phyloP scores from a whole-genome alignment of 192 early-diverging fungal species.

The Endogone sp. region DNA sequence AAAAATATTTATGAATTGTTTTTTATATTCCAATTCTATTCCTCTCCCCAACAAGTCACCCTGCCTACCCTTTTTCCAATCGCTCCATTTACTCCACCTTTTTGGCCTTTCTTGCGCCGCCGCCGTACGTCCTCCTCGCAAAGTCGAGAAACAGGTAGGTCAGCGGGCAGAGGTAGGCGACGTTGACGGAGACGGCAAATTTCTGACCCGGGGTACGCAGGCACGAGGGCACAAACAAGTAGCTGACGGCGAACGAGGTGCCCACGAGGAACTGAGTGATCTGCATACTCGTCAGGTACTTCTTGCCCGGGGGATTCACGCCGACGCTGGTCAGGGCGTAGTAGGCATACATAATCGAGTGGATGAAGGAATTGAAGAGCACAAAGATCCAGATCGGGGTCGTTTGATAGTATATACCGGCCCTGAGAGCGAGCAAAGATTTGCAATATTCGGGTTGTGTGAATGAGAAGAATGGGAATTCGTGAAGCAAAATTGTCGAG shows the following conservation, averaged over 20 bases:
- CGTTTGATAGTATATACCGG: slow-evolving; percentile 61
- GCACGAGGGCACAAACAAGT: slow-evolving; percentile 62
- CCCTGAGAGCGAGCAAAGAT: neutral
- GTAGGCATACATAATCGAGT: slow-evolving; percentile 85
- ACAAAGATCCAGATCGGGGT: slow-evolving; percentile 83
- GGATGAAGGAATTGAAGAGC: slow-evolving; percentile 81
- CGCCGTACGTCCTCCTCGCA: slow-evolving; percentile 66
- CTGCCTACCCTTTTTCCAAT: too few relatives aligned
- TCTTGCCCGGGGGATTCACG: slow-evolving; percentile 73
- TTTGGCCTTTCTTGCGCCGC: slow-evolving; percentile 28
- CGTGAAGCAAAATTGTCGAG: neutral
- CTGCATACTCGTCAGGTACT: slow-evolving; percentile 76
- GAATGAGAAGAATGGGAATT: neutral
- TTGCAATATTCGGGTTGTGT: neutral
- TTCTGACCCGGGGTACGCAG: slow-evolving; percentile 42
- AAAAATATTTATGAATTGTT: too few relatives aligned
- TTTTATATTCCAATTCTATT: too few relatives aligned
- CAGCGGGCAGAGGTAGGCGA: slow-evolving; percentile 69
- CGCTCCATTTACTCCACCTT: slow-evolving; percentile 32
- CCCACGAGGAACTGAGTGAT: slow-evolving; percentile 84
- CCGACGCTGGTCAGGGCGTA: slow-evolving; percentile 75
- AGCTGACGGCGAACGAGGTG: slow-evolving; percentile 57
- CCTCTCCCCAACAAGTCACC: too few relatives aligned
- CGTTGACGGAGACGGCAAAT: slow-evolving; percentile 58
- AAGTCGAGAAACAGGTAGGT: slow-evolving; percentile 80